A percentile compares a stretch with the other conserved stretches of the same genome.
Conservation (phyloP, 495 filamentous ascomycete species). For the Penicillium flavigenum region DNA sequence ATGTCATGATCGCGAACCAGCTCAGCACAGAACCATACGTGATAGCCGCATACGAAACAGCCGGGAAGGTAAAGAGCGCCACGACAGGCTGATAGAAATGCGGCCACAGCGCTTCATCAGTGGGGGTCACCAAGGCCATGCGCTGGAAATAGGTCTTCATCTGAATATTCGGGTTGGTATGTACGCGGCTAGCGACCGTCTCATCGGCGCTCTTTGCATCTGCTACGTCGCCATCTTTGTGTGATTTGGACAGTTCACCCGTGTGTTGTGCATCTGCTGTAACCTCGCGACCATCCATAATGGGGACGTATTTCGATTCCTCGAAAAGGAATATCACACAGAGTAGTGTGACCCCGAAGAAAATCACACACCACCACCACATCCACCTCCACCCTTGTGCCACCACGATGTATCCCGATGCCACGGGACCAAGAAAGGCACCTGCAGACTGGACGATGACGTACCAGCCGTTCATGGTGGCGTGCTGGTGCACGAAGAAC, state of each 20-base stretch:
- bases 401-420: conserved; percentile 45
- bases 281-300: conserved; percentile 13
- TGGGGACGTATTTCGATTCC: conserved; percentile 40
- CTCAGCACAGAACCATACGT: conserved; percentile 36
- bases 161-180: conserved; percentile 13
- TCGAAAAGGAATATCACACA: conserved; percentile 43
- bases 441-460: conserved; percentile 35
- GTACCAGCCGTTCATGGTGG: conserved; percentile 41
- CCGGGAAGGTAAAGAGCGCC: conserved; percentile 30
- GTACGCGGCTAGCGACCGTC: neutral
- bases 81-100: conserved; percentile 30
- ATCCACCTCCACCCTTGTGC: conserved; percentile 52
- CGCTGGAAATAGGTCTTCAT: conserved; percentile 27
- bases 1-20: conserved; percentile 35
- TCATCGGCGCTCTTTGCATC: neutral
- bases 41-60: conserved; percentile 39
- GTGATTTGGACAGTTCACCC: neutral
- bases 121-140: conserved; percentile 28
- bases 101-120: conserved; percentile 24
- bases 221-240: neutral
- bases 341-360: conserved; percentile 40
- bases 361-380: conserved; percentile 52
- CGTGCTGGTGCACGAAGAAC: conserved; percentile 51
- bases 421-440: conserved; percentile 40
- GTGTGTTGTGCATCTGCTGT: neutral